These are phyloP conservation scores for Annulohypoxylon truncatum DNA, from an alignment of 2,329 filamentous ascomycete species.

Conservation along the genomic window DNA sequence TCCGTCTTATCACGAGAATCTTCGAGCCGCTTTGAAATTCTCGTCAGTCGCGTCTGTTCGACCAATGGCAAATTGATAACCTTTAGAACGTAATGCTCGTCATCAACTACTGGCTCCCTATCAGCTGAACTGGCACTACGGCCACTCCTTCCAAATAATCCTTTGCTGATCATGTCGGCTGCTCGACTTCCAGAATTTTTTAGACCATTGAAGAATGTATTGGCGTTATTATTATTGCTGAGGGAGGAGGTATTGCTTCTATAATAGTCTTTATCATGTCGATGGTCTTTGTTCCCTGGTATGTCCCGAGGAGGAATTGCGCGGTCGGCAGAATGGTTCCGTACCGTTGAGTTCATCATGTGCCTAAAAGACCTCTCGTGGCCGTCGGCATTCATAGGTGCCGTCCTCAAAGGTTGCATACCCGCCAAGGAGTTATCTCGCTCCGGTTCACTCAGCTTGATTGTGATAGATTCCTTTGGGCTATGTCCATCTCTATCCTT, in stretches of 20 bases:
- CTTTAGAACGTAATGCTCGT: conserved; percentile 85
- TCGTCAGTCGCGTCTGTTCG: conserved; percentile 88
- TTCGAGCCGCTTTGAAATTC: conserved; percentile 90
- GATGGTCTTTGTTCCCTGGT: conserved; percentile 56
- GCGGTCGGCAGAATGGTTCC: conserved; percentile 81
- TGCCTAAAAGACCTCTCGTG: conserved; percentile 76
- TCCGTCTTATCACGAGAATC: conserved; percentile 94
- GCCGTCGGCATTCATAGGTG: conserved; percentile 64
- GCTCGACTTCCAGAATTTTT: conserved; percentile 79
- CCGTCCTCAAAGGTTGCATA: conserved; percentile 66
- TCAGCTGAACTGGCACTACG: conserved; percentile 78
- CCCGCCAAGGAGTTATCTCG: conserved; percentile 51
- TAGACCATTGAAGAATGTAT: conserved; percentile 76
- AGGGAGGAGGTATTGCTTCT: conserved; percentile 65
- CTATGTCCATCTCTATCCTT: conserved; percentile 57
- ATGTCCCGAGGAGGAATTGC: conserved; percentile 58
- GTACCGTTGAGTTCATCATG: conserved; percentile 72
- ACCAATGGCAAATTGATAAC: conserved; percentile 88
- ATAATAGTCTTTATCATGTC: conserved; percentile 60
- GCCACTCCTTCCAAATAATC: conserved; percentile 81
- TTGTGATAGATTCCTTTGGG: conserved; percentile 51
- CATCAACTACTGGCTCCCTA: conserved; percentile 74
- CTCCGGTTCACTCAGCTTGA: conserved; percentile 53
- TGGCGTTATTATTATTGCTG: conserved; percentile 71
- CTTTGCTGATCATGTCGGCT: conserved; percentile 84